Evolutionary conservation across 1,284 basidiomycete genomes (phyloP).

Genomic region (Papiliotrema nemorosa): DNA sequence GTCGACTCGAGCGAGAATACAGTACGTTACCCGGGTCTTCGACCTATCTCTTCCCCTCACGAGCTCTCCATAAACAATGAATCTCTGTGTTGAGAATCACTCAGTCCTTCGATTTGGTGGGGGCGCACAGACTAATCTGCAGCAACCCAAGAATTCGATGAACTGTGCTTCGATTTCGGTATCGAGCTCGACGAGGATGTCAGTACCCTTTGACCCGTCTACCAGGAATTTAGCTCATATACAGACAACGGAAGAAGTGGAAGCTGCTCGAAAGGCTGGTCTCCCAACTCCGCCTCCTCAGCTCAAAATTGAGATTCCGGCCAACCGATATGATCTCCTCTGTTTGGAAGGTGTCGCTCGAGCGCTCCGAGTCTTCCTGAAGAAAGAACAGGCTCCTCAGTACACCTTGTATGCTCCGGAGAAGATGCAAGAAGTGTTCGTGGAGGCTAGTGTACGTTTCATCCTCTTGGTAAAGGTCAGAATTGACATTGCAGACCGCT

Average conservation of each 20-base stretch:
- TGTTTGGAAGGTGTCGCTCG: conserved; percentile 95
- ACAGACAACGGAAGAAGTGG: conserved; percentile 84
- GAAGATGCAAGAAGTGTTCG: conserved; percentile 62
- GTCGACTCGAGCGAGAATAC: conserved; percentile 77
- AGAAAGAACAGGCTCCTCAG: conserved; percentile 63
- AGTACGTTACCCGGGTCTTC: conserved; percentile 54
- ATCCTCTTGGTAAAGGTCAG: no score
- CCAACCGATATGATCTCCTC: conserved; percentile 95
- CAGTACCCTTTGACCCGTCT: conserved; percentile 34
- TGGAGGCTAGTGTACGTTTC: conserved; percentile 64
- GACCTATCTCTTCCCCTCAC: neutral
- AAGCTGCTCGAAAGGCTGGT: conserved; percentile 73
- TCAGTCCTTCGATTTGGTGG: no score
- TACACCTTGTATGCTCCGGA: conserved; percentile 71
- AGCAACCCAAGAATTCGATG: conserved; percentile 93
- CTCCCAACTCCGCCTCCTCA: conserved; percentile 79
- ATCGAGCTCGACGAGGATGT: conserved; percentile 97
- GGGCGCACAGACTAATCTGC: no score
- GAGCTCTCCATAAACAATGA: no score
- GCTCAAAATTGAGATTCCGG: conserved; percentile 98
- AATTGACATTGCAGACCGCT: conserved; percentile 57
- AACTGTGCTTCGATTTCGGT: conserved; percentile 95
- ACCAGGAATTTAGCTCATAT: neutral
- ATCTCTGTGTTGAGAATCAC: no score
- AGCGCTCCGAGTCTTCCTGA: conserved; percentile 80